Conservation (phyloP, 257 asterid species). For the Gardenia jasminoides region DNA sequence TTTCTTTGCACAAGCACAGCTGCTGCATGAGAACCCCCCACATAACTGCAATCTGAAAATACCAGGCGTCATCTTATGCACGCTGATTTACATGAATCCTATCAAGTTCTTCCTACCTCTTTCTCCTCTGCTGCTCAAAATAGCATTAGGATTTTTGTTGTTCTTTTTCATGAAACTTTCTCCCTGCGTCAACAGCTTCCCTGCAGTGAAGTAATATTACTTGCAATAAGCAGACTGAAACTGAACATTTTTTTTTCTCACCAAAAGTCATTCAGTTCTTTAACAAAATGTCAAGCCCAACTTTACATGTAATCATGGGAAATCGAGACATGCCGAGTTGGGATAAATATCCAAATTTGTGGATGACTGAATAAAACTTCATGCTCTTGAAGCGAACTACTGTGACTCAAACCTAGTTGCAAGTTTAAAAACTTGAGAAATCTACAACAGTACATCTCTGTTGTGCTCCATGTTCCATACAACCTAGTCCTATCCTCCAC, state of each 20-base stretch:
- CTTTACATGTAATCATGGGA: neutral
- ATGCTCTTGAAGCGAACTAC: neutral
- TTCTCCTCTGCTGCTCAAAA: neutral
- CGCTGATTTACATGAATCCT: neutral
- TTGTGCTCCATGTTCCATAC: too few relatives aligned
- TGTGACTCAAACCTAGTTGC: neutral
- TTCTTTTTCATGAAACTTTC: conserved; percentile 41
- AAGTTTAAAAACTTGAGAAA: too few relatives aligned
- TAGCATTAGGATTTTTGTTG: conserved; percentile 25
- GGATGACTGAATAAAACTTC: neutral
- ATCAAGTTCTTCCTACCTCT: neutral
- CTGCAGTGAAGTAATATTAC: conserved; percentile 31
- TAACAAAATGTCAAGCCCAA: neutral
- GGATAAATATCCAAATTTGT: neutral
- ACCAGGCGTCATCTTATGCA: neutral
- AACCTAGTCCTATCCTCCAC: neutral
- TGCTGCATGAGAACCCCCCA: neutral
- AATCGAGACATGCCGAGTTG: neutral
- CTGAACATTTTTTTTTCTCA: neutral
- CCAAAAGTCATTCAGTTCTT: neutral
- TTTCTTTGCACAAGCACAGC: neutral
- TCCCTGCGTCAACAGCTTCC: conserved; percentile 96
- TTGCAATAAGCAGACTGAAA: neutral
- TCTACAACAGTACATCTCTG: too few relatives aligned
- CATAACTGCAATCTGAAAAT: neutral